These are phyloP conservation scores for Termitomyces sp. DNA, from an alignment of 768 basidiomycete genomes.

Conservation along the genomic window DNA sequence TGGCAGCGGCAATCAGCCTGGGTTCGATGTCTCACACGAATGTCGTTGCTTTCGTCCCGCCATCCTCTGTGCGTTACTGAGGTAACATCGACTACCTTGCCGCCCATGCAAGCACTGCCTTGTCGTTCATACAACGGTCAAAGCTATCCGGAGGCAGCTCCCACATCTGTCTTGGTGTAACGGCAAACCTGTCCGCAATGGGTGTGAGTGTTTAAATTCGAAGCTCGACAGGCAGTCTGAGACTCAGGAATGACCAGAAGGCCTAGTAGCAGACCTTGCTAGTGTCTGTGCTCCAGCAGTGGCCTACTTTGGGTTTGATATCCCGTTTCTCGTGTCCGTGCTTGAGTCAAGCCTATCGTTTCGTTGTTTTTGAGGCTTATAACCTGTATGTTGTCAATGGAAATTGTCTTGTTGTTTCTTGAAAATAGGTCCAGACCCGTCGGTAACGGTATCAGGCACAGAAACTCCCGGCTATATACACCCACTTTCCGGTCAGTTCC, in stretches of 20 bases:
- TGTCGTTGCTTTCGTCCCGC: not conserved
- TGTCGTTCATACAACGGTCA: not conserved
- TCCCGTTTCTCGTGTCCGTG: not conserved
- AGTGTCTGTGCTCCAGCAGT: not conserved
- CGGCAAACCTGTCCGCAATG: not conserved
- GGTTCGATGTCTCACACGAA: not conserved
- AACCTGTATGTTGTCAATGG: not conserved
- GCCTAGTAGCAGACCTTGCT: not conserved
- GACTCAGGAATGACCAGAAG: not conserved
- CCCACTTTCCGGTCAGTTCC: not conserved
- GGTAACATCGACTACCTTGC: not conserved
- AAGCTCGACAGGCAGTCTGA: not conserved
- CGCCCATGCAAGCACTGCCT: not conserved
- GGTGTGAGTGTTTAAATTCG: not conserved
- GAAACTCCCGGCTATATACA: not conserved
- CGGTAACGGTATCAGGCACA: not conserved
- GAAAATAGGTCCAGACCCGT: not conserved
- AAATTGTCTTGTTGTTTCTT: not conserved
- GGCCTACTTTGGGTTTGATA: not conserved
- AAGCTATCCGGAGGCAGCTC: not conserved
- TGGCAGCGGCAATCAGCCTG: not conserved
- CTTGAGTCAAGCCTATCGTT: not conserved
- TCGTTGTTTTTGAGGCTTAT: not conserved
- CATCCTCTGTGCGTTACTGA: not conserved
- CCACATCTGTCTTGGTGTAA: not conserved